Evolutionary conservation across 2,329 filamentous ascomycete species (phyloP).

Genomic region (Epichloe scottii): DNA sequence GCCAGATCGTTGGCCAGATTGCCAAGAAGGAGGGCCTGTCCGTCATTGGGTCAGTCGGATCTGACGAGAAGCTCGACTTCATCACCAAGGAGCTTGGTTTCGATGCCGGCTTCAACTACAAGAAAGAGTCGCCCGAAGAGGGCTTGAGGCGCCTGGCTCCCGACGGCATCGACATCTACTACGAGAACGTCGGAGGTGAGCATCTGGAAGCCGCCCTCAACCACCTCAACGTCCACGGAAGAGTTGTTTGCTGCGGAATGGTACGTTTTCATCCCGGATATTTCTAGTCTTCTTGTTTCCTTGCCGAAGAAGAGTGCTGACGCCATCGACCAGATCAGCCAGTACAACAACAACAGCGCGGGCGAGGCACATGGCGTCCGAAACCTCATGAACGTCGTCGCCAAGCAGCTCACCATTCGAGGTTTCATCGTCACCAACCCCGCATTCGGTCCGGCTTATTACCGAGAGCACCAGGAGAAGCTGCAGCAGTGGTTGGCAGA

Average conservation of each 20-base stretch:
- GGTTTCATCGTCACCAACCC: constrained; percentile 64
- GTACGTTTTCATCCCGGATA: constrained; percentile 18
- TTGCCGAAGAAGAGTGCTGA: not conserved
- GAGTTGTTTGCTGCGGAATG: constrained; percentile 55
- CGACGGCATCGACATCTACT: constrained; percentile 60
- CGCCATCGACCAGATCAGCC: constrained; percentile 38
- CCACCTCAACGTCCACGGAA: constrained; percentile 45
- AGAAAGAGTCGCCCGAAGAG: constrained; percentile 59
- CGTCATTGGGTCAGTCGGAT: constrained; percentile 71
- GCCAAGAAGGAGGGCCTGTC: constrained; percentile 69
- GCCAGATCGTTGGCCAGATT: constrained; percentile 71
- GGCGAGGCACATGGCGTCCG: constrained; percentile 44
- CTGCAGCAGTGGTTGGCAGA: constrained; percentile 66
- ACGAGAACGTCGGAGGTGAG: constrained; percentile 41
- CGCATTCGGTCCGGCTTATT: constrained; percentile 54
- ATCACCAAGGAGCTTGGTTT: constrained; percentile 37
- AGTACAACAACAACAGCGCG: constrained; percentile 60
- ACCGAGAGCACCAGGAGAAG: constrained; percentile 60
- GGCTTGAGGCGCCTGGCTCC: constrained; percentile 61
- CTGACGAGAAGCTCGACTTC: constrained; percentile 67
- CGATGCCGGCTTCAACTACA: constrained; percentile 70
- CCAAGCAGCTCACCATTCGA: constrained; percentile 55
- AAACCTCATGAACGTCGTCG: constrained; percentile 52
- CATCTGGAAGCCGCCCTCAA: constrained; percentile 34
- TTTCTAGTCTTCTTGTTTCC: not conserved